Percentiles rank a stretch among this genome's conserved stretches.
Conservation (phyloP, 2,329 filamentous ascomycete species). For the Aspergillus persii region DNA sequence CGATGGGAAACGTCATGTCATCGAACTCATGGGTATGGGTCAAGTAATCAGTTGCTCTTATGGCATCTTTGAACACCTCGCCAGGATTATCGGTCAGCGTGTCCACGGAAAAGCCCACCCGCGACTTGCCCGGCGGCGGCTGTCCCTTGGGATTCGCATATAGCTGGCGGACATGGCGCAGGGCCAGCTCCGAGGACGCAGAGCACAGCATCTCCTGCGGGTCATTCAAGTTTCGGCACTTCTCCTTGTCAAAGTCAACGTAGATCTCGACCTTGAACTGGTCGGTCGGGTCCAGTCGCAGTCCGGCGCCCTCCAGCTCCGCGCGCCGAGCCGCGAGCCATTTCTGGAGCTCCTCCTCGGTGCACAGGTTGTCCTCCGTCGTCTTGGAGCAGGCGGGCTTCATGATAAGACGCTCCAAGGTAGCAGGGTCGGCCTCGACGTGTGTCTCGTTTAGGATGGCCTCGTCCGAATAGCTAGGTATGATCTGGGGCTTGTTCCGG, state of each 20-base stretch:
- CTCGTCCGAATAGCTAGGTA: background rate
- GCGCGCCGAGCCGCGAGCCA: too few species aligned
- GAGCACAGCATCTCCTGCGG: background rate
- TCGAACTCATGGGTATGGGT: background rate
- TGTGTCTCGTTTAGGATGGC: background rate
- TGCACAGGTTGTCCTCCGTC: background rate
- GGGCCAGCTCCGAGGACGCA: background rate
- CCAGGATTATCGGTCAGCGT: background rate
- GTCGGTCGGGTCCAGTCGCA: background rate
- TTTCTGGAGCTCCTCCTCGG: background rate
- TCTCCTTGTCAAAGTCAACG: background rate
- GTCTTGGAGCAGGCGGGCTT: background rate
- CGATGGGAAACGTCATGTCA: background rate
- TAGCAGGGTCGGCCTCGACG: background rate
- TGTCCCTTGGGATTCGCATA: background rate
- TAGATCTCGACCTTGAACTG: background rate
- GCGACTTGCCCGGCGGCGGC: background rate
- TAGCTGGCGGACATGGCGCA: background rate
- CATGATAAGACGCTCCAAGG: background rate
- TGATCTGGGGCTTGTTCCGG: background rate
- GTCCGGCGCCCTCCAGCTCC: background rate
- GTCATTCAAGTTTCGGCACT: background rate
- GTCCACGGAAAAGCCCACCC: background rate
- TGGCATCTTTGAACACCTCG: background rate
- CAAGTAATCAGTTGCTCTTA: background rate